These are phyloP conservation scores for Mortierella alpina DNA, from an alignment of 192 early-diverging fungal genomes.

Conservation along the genomic window DNA sequence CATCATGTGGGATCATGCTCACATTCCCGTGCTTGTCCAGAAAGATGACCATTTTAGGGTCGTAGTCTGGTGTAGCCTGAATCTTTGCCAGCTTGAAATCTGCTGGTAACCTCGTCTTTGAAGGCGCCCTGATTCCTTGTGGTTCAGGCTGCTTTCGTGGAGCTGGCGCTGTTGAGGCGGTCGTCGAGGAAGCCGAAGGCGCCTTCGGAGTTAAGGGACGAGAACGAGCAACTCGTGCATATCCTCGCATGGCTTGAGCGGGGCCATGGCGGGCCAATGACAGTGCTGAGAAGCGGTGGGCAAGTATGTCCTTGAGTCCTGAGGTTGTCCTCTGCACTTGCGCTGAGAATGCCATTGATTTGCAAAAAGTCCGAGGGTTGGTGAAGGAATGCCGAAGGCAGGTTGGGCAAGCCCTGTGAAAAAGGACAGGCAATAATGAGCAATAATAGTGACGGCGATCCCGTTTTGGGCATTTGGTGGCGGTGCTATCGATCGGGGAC, in stretches of 20 bases:
- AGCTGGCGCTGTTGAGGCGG: neutral
- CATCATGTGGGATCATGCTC: conserved; percentile 44
- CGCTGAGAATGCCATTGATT: neutral
- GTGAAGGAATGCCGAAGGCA: too few species aligned
- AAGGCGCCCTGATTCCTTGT: neutral
- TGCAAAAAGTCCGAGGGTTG: neutral
- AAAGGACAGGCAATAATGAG: too few species aligned
- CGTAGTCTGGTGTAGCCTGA: conserved; percentile 18
- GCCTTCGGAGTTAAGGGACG: conserved; percentile 22
- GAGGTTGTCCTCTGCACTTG: neutral
- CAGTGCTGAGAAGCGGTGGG: conserved; percentile 8
- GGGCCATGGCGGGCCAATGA: neutral
- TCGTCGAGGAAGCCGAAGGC: neutral
- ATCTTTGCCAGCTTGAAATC: conserved; percentile 31
- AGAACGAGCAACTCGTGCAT: conserved; percentile 36
- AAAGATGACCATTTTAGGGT: conserved; percentile 52
- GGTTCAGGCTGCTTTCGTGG: neutral
- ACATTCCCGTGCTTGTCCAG: conserved; percentile 49
- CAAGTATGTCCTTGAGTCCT: conserved; percentile 1
- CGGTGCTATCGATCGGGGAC: too few species aligned
- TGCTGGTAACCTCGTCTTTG: conserved; percentile 20
- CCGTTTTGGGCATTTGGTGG: too few species aligned
- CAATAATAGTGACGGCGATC: too few species aligned
- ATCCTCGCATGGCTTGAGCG: conserved; percentile 9
- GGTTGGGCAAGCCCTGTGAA: too few species aligned